Base-by-base conservation (phyloP, 306 rosid genomes). In the Hylodesmum podocarpum region DNA sequence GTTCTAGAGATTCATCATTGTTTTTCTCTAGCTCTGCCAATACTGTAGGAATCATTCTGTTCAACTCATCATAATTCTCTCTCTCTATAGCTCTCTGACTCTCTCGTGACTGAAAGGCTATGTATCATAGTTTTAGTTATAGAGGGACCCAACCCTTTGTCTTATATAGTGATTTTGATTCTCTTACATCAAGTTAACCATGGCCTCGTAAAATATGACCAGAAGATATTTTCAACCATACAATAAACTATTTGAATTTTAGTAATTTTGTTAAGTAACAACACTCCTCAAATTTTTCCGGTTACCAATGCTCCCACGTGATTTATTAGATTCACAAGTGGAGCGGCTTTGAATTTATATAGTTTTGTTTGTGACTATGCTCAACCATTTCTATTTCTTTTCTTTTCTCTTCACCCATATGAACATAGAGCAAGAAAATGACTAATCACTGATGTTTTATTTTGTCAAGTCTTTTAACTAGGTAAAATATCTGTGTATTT, bases 61-160 rank as follows among this genome's bases (percentile, higher is more conserved):
- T 70, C 41, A 34, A 36, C 7, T 16, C 8, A n/a, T 31, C 51
- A 36, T 41, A 8, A n/a, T n/a, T n/a, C n/a, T n/a, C n/a, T n/a
- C n/a, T n/a, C n/a, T n/a, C n/a, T n/a, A n/a, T n/a, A n/a, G n/a
- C n/a, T n/a, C n/a, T 9, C 40, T 21, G 0, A 3, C 64, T 46
- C 10, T 41, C 8, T 29, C 22, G 55, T 6, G 29, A 18, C 21
- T 21, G 27, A 24, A 12, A 16, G 21, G 46, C 18, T 5, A 3
- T n/a, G 24, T 27, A 63, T 78, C 13, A n/a, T n/a, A 58, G 19
- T 5, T 25, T 18, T n/a, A 5, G 19, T 5, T 25, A 29, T n/a
- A 5, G 9, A 27, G 18, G 83, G 83, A 72, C 79, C 83, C 51
- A 80, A 53, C 58, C 39, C 34, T 68, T 31, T 64, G 83, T 64